These are phyloP conservation scores for Gossypium sturtianum DNA, from an alignment of 345 rosid species.

Conservation along the genomic window DNA sequence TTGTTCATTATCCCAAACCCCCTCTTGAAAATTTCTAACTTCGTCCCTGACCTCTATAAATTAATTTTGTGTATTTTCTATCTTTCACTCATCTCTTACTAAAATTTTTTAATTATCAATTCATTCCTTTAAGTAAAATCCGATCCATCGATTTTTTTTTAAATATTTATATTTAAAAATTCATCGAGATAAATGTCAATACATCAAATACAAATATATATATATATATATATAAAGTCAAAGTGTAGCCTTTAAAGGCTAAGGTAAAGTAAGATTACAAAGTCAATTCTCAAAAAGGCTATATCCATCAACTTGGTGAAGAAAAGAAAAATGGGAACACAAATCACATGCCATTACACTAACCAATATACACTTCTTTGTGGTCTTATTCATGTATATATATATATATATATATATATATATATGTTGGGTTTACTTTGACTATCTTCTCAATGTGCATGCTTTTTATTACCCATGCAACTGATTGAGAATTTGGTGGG, in stretches of 20 bases:
- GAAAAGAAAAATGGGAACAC: neutral
- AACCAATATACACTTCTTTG: neutral
- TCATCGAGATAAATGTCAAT: no score
- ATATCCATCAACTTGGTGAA: neutral
- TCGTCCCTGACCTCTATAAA: no score
- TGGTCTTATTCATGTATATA: neutral
- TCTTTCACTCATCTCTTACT: no score
- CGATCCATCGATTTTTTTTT: no score
- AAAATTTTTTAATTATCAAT: no score
- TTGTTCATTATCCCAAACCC: no score
- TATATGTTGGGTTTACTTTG: conserved; percentile 3
- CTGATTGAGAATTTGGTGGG: neutral
- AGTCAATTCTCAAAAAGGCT: neutral
- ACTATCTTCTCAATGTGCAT: neutral
- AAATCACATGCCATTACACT: neutral
- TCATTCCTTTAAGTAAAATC: no score
- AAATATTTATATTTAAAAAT: no score
- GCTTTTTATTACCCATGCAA: neutral
- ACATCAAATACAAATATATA: no score
- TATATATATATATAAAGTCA: no score
- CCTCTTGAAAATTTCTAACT: no score
- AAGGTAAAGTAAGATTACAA: neutral
- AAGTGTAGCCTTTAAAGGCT: neutral
- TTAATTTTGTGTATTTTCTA: no score
- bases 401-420: neutral